These are phyloP conservation scores for Dendrobium nobile DNA, from an alignment of 106 monocot genomes.

Conservation along the genomic window DNA sequence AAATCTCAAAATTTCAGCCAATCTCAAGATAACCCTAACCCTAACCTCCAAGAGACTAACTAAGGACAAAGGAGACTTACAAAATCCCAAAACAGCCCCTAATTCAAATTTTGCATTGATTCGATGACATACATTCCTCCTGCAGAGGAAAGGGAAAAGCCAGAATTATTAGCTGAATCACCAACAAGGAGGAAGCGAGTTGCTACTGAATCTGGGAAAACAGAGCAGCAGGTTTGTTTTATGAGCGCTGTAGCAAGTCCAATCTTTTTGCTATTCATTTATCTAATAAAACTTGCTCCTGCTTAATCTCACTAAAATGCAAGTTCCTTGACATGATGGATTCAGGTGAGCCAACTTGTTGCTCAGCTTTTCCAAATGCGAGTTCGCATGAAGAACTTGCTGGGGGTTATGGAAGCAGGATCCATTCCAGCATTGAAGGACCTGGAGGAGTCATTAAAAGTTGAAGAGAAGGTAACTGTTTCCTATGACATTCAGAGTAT, in stretches of 20 bases:
- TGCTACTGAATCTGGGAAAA: slow-evolving; percentile 81
- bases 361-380: slow-evolving; percentile 98
- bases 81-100: too few relatives aligned
- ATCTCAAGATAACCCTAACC: too few relatives aligned
- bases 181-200: slow-evolving; percentile 66
- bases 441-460: slow-evolving; percentile 79
- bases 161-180: slow-evolving; percentile 88
- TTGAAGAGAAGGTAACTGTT: slow-evolving; percentile 61
- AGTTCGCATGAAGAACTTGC: slow-evolving; percentile 83
- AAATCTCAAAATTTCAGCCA: too few relatives aligned
- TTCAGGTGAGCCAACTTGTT: slow-evolving; percentile 92
- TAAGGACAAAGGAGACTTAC: too few relatives aligned
- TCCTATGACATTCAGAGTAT: not conserved
- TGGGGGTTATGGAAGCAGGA: slow-evolving; percentile 88
- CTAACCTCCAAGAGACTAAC: too few relatives aligned
- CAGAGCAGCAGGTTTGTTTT: slow-evolving; percentile 66
- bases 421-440: slow-evolving; percentile 72
- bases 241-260: not conserved
- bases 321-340: not conserved
- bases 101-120: not conserved
- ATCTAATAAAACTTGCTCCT: not conserved
- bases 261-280: not conserved
- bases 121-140: not conserved
- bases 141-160: slow-evolving; percentile 92
- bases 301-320: not conserved